Conservation (phyloP, 805 yeast species). For the Pichia cephalocereana region DNA sequence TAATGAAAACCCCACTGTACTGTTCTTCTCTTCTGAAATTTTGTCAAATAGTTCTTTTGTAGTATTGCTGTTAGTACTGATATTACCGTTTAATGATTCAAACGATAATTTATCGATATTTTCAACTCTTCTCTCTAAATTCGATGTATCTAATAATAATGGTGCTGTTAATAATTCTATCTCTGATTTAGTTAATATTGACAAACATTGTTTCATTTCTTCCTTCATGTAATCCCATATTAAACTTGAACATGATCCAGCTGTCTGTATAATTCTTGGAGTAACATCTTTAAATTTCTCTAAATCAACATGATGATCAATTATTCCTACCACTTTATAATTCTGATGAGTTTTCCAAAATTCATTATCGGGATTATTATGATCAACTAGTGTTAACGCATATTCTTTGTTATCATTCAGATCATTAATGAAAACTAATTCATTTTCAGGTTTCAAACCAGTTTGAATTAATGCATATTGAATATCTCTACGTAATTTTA, state of each 20-base stretch:
- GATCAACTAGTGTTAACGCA: constrained; percentile 58
- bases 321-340: constrained; percentile 42
- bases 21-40: not conserved
- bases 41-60: not conserved
- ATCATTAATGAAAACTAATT: constrained; percentile 64
- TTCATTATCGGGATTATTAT: constrained; percentile 34
- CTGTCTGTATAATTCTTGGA: constrained; percentile 53
- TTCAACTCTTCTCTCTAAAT: not conserved
- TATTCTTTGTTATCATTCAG: constrained; percentile 21
- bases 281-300: constrained; percentile 33
- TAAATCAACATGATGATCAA: constrained; percentile 88
- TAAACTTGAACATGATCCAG: constrained; percentile 77
- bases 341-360: constrained; percentile 11
- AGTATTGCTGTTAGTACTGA: not conserved
- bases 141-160: not conserved
- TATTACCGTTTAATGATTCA: not conserved
- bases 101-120: not conserved
- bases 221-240: constrained; percentile 26
- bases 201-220: not conserved
- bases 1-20: not conserved
- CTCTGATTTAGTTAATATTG: not conserved
- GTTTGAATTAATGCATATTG: constrained; percentile 39
- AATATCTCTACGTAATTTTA: constrained; percentile 65
- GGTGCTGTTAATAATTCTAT: not conserved
- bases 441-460: constrained; percentile 33